Evolutionary conservation across 1,284 basidiomycete species (phyloP), one percentile per base, ranked within the genome.

Genomic region (Microstroma glucosiphilum): DNA sequence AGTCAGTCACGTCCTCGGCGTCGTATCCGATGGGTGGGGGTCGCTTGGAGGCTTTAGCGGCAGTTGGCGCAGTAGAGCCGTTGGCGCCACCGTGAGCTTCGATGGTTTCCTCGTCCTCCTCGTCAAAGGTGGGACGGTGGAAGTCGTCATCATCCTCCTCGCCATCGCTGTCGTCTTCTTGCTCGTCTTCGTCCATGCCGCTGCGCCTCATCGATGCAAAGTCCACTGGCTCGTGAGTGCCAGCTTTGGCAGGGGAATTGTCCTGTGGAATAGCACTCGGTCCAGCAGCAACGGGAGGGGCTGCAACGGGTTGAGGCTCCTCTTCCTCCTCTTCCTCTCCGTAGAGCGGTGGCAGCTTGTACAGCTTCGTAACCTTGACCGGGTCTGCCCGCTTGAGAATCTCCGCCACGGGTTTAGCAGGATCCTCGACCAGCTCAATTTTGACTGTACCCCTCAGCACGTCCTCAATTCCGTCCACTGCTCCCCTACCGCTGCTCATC

Each of bases 371-470:
- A 1, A 79, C 58, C 48, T 70, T 63, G 21, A 68, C 59, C 1
- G 68, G 56, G 17, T 70, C 66, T 6, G 77, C 75, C 7, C 74
- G 63, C 13, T 65, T 61, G 63, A 79, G 70, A 53, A 79, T 76
- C 2, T 73, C 73, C 37, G 71, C 70, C 7, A 79, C 75, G 49
- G 93, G 88, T 19, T 86, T 86, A 48, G 93, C 88, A 0, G 91
- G 91, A 81, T 98, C 94, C 48, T 90, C 86, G 1, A 97, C 85
- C 66, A 92, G 86, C 78, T 97, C 94, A 0, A 93, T 89, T 79
- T 89, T 93, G 70, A 96, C 84, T 56, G 92, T 92, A 72, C 96
- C 97, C 40, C 92, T 83, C n/a, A 97, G 64, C 21, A 77, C 25
- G 66, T 67, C 30, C 51, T 58, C 46, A 15, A 21, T 58, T 89